Evolutionary conservation across 345 rosid genomes (phyloP).

Genomic region (Nasturtium officinale): DNA sequence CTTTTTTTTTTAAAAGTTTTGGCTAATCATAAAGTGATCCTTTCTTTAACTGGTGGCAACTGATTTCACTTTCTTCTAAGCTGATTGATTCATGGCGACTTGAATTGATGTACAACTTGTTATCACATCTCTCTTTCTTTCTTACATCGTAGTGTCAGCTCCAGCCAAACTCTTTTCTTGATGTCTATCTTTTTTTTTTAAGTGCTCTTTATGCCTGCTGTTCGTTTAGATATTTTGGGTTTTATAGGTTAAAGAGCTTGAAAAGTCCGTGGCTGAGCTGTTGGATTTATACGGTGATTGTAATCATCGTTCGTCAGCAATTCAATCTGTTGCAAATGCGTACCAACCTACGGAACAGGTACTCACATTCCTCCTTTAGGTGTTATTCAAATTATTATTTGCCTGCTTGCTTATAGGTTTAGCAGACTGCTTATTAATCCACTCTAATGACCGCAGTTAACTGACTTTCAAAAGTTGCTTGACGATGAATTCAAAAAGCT

Average conservation of each 20-base stretch:
- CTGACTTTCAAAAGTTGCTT: conserved; percentile 75
- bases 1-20: neutral
- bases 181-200: conserved; percentile 3
- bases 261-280: conserved; percentile 63
- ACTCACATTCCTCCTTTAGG: conserved; percentile 4
- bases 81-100: conserved; percentile 12
- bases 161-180: neutral
- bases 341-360: conserved; percentile 74
- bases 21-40: neutral
- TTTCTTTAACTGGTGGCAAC: neutral
- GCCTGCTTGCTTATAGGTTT: conserved; percentile 6
- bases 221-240: neutral
- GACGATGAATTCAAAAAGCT: conserved; percentile 58
- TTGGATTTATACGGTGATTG: conserved; percentile 57
- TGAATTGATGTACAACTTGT: neutral
- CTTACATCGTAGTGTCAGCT: conserved; percentile 1
- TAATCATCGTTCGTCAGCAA: conserved; percentile 51
- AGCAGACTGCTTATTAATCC: conserved; percentile 31
- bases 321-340: conserved; percentile 60
- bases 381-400: neutral
- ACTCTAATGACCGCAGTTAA: conserved; percentile 54
- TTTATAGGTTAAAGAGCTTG: conserved; percentile 75
- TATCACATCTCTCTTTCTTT: neutral
- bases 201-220: neutral
- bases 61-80: neutral